Conservation (phyloP, 352 stramenopile genomes). For the Albugo laibachii region DNA sequence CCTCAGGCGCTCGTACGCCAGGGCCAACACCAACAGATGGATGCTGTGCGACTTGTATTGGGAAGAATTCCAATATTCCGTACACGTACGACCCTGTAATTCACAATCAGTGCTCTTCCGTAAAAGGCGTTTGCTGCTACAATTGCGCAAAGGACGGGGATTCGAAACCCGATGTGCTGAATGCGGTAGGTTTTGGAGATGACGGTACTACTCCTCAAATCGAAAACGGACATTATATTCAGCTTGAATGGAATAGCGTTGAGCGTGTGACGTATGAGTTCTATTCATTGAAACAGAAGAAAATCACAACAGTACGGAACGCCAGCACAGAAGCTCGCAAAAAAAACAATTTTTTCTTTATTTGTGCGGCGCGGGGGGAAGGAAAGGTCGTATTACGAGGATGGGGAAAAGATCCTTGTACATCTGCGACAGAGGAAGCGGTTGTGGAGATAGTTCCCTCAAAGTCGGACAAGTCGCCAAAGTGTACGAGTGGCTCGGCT, state of each 20-base stretch:
- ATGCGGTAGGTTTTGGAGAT: conserved; percentile 13
- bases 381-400: conserved; percentile 39
- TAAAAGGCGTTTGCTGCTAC: conserved; percentile 45
- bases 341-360: conserved; percentile 23
- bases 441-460: conserved; percentile 13
- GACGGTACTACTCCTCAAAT: conserved; percentile 20
- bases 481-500: neutral
- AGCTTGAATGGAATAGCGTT: conserved; percentile 23
- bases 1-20: too few relatives aligned
- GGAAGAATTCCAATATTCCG: conserved; percentile 24
- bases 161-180: conserved; percentile 14
- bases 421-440: conserved; percentile 25
- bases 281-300: conserved; percentile 40
- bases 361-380: conserved; percentile 21
- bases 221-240: conserved; percentile 20
- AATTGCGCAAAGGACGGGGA: conserved; percentile 23
- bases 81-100: conserved; percentile 55
- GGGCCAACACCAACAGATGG: conserved; percentile 13
- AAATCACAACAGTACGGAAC: conserved; percentile 27
- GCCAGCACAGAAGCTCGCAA: conserved; percentile 13
- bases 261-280: conserved; percentile 43
- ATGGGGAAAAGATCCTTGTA: conserved; percentile 33
- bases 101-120: conserved; percentile 24
- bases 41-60: conserved; percentile 47
- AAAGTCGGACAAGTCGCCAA: neutral